Base-by-base conservation (phyloP, 23 red algal genomes). In the Gracilariopsis chorda region DNA sequence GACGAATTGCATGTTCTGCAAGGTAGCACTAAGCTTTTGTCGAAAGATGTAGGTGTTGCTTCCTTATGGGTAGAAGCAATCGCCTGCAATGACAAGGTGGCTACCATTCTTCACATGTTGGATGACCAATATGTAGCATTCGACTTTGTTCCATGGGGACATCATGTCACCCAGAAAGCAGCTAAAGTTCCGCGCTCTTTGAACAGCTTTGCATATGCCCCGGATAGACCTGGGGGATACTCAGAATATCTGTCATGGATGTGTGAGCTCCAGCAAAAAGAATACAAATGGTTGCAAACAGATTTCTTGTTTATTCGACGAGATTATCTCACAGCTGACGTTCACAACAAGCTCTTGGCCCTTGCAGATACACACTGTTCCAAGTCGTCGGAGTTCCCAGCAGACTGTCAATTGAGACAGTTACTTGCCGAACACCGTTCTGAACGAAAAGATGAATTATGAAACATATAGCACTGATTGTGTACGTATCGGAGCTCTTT, bases 61-160 rank as follows among this genome's bases (percentile, higher is more conserved):
- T 90, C 72, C 34, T 27, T 87, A 25, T 90, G 86, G 86, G 37
- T 90, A 14, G 86, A 90, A 70, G 55, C 55, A 3, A 78, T 77
- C 32, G 86, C 86, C 34, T 90, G 86, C 86, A 90, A 90, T 51
- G 40, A 29, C 4, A 42, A 43, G 28, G 48, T 78, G 47, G 2
- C 39, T 2, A 8, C 1, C 3, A 11, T 90, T 34, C 72, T 90
- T 24, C 2, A 55, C 14, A 32, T 90, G 41, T 41, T 90, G 23
- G 48, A 78, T 74, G 27, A 7, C 51, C 21, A 79, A 37, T 90
- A 64, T 41, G 86, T 74, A 2, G 51, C 69, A 5, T 90, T 90
- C 46, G 86, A 90, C 72, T 90, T 90, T 65, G 86, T 78, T 35
- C 86, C 86, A 43, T 90, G 86, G 86, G 86, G 86, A 4, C 29